phyloP scores from a whole-genome alignment of 257 asterid species.

The Jaltomata sinuosa region DNA sequence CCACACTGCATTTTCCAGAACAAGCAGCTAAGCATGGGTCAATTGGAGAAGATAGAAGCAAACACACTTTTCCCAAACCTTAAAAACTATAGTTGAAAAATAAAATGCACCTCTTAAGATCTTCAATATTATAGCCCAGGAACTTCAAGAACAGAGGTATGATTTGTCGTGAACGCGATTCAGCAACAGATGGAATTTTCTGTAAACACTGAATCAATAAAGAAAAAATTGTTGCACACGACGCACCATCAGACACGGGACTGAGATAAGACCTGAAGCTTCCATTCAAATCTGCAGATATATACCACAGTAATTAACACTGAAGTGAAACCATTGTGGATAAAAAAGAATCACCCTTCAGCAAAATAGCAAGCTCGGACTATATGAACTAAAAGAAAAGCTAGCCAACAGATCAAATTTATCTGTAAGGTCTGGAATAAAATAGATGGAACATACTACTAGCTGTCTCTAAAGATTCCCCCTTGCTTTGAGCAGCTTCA shows the following conservation, averaged over 20 bases:
- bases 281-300: conserved; percentile 55
- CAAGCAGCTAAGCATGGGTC: background rate
- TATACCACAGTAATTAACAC: background rate
- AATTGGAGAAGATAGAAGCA: background rate
- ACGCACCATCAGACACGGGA: conserved; percentile 45
- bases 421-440: background rate
- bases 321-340: background rate
- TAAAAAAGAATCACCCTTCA: background rate
- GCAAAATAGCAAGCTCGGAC: background rate
- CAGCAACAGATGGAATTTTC: conserved; percentile 55
- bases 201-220: conserved; percentile 63
- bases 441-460: conserved; percentile 39
- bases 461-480: conserved; percentile 16
- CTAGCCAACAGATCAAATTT: background rate
- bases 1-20: conserved; percentile 37
- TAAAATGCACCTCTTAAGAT: conserved; percentile 39
- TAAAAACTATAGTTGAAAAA: background rate
- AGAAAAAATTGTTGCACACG: conserved; percentile 40
- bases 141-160: conserved; percentile 75
- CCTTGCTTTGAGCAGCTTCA: conserved; percentile 20
- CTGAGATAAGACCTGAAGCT: conserved; percentile 35
- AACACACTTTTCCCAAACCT: background rate
- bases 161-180: conserved; percentile 58
- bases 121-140: conserved; percentile 54
- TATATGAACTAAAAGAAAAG: background rate